These are phyloP conservation scores for Trametes cubensis DNA, from an alignment of 768 basidiomycete genomes.

Conservation along the genomic window DNA sequence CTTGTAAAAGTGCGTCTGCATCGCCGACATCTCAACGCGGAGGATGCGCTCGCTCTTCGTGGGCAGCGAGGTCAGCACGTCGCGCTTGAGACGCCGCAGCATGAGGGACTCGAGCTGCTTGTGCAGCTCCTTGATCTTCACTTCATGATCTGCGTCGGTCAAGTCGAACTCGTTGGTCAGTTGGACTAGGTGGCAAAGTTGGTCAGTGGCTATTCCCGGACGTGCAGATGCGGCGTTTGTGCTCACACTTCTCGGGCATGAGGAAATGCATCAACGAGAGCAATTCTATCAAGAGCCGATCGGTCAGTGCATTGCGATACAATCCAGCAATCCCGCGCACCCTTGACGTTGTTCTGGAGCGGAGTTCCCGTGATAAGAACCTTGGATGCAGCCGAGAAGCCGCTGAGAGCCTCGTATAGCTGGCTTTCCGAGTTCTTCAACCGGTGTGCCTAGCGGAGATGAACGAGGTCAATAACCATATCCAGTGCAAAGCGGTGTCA, in stretches of 20 bases:
- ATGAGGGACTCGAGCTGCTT: slow-evolving; percentile 91
- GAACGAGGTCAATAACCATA: slow-evolving; percentile 4
- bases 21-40: slow-evolving; percentile 94
- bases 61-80: slow-evolving; percentile 93
- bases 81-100: slow-evolving; percentile 92
- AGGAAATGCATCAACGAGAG: slow-evolving; percentile 98
- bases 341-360: slow-evolving; percentile 98
- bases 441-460: slow-evolving; percentile 76
- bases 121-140: slow-evolving; percentile 95
- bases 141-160: slow-evolving; percentile 89
- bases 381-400: slow-evolving; percentile 89
- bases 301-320: slow-evolving; percentile 15
- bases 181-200: slow-evolving; percentile 57
- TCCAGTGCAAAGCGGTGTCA: slow-evolving; percentile 1
- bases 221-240: neutral
- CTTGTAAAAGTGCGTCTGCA: slow-evolving; percentile 98
- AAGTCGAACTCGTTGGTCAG: slow-evolving; percentile 96
- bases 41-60: slow-evolving; percentile 98
- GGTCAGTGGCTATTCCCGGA: slow-evolving; percentile 1
- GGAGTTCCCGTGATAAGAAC: slow-evolving; percentile 98
- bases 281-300: slow-evolving; percentile 60
- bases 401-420: slow-evolving; percentile 89
- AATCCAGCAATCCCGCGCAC: slow-evolving; percentile 46
- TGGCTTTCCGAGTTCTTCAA: slow-evolving; percentile 98
- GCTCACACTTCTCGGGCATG: slow-evolving; percentile 95